Percentiles rank a stretch among this genome's conserved stretches.
Evolutionary conservation across 148 eudicot species (phyloP).

Genomic region (Rhododendron kiyosumense): DNA sequence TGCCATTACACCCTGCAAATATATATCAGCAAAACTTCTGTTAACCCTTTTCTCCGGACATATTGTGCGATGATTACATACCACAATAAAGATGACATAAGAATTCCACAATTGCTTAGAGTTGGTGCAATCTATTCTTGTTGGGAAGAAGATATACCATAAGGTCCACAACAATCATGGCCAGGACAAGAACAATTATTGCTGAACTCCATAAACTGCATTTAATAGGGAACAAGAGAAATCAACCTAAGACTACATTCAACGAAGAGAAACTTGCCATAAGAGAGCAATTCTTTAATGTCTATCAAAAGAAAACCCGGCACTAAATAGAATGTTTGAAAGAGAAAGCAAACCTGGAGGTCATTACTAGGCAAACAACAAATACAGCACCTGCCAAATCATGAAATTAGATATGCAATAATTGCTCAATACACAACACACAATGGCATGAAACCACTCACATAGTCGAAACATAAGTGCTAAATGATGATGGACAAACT

Average conservation of each 20-base stretch:
- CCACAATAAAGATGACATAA: background rate
- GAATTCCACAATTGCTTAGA: background rate
- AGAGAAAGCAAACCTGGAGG: conserved; percentile 42
- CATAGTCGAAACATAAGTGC: background rate
- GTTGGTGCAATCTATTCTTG: background rate
- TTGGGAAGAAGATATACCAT: conserved; percentile 33
- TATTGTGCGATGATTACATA: background rate
- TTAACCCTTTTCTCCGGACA: background rate
- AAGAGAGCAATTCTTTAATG: background rate
- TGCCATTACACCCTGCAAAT: conserved; percentile 94
- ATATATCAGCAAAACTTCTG: conserved; percentile 1
- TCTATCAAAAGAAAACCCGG: background rate
- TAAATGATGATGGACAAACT: background rate
- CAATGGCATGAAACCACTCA: background rate
- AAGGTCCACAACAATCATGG: conserved; percentile 68
- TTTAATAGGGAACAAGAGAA: conserved; percentile 8
- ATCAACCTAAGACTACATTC: background rate
- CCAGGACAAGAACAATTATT: conserved; percentile 54
- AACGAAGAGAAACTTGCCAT: background rate
- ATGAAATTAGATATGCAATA: background rate
- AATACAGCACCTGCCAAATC: conserved; percentile 62
- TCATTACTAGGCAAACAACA: conserved; percentile 49
- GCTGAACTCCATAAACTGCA: conserved; percentile 72
- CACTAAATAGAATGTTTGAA: background rate
- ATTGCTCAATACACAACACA: background rate